Percentiles rank a stretch among this genome's conserved stretches.
These are phyloP conservation scores for Lachnellula hyalina DNA, from an alignment of 2,329 filamentous ascomycete genomes.

Conservation along the genomic window DNA sequence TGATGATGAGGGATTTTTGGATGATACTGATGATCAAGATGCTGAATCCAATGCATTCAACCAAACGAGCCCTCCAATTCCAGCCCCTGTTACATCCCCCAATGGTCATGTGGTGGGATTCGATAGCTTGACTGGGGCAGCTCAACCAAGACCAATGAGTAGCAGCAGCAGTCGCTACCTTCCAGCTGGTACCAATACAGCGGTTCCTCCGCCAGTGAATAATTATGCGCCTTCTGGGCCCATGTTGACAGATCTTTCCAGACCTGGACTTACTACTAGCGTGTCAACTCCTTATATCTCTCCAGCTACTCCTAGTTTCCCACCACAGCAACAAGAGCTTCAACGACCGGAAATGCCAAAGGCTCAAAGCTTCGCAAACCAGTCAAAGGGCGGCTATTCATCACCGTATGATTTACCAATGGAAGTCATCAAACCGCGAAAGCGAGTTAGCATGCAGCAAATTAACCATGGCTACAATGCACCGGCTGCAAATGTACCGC, in stretches of 20 bases:
- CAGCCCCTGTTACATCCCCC: constrained; percentile 21
- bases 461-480: constrained; percentile 24
- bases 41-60: constrained; percentile 23
- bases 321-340: constrained; percentile 20
- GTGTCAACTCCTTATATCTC: constrained; percentile 19
- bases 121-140: constrained; percentile 12
- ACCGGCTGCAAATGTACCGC: constrained; percentile 15
- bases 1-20: constrained; percentile 79
- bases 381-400: constrained; percentile 84
- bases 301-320: constrained; percentile 17
- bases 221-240: constrained; percentile 27
- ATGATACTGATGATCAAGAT: constrained; percentile 41
- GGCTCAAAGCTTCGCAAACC: constrained; percentile 82
- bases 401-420: constrained; percentile 95
- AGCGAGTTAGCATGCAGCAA: constrained; percentile 53
- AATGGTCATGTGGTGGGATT: constrained; percentile 31
- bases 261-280: constrained; percentile 10
- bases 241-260: constrained; percentile 28
- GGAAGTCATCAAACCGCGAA: constrained; percentile 70
- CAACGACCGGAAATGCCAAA: constrained; percentile 46
- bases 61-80: constrained; percentile 23
- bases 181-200: constrained; percentile 18
- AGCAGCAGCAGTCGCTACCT: constrained; percentile 26
- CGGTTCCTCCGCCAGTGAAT: constrained; percentile 14
- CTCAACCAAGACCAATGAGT: constrained; percentile 11